Evolutionary conservation across 2,329 filamentous ascomycete genomes (phyloP), one percentile per base, ranked within the genome.

Genomic region (Microsporum audouinii): DNA sequence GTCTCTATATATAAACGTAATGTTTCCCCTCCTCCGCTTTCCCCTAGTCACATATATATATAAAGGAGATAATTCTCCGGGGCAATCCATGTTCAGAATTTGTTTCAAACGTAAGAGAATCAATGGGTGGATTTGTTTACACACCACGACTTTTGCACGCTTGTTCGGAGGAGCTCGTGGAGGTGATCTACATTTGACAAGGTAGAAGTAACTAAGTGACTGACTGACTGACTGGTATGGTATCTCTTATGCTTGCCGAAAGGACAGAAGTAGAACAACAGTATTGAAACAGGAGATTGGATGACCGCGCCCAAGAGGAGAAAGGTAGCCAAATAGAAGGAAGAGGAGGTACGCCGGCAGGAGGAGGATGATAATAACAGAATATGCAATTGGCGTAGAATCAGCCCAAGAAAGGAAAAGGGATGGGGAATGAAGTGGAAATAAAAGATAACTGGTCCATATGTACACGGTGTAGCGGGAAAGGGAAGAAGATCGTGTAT

Each of bases 61-160:
- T n/a, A 14, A 53, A 53, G 49, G 43, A 7, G 23, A 7, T 41
- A 53, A 53, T 53, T 53, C 49, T 53, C 49, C 49, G 49, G 49
- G 49, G 27, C 6, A 53, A 53, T 14, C 49, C 49, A 53, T 53
- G 49, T 34, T 14, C 8, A 33, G 14, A n/a, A 12, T 10, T 33
- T 53, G 49, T 53, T 53, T 53, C 49, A 53, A 33, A 53, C 31
- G 49, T 53, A 53, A 53, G 27, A 53, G 49, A 53, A 53, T 29
- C 12, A 33, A 10, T 33, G 49, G 23, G 23, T 47, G 43, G 3
- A 47, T 23, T 47, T 7, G 2, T 47, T 36, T 36, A 36, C 34
- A 36, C 10, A 36, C 34, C 10, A 36, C 10, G 34, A 36, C 34
- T 5, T 36, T 5, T 36, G 10, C 34, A 5, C 17, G 17, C 17